Base-by-base conservation (phyloP, 2,329 filamentous ascomycete genomes). In the Aspergillus sp. region DNA sequence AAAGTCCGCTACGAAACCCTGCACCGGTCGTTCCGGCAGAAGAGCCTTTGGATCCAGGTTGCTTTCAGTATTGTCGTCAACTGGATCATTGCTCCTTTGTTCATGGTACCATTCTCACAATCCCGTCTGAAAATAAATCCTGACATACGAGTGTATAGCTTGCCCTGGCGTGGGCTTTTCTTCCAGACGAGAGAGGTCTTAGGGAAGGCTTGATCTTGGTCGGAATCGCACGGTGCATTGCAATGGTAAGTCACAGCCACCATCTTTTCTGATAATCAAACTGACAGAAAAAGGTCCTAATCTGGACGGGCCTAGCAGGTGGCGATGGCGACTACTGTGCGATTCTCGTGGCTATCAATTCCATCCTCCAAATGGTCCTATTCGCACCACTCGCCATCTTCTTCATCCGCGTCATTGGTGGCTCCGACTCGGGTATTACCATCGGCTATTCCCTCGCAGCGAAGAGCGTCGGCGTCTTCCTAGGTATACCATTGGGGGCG, bases 251-350 rank as follows among this genome's bases (percentile, higher is more conserved):
- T 20, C 2, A 11, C n/a, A 5, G 75, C 20, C 2, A n/a, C 15
- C 5, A 24, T 42, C 20, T 3, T 8, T 33, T 12, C 27, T 42
- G 4, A 15, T 33, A 4, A 40, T 17, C 9, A 45, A 33, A 9
- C 53, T 64, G 34, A 62, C 52, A 17, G 19, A 4, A 30, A 4
- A 46, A 82, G 79, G 80, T 86, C 2, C 75, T 90, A 5, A 89
- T 96, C 59, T 96, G 90, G 91, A 95, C 86, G 0, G 85, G 84
- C 4, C 78, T 91, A 0, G 90, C 91, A 0, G 87, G 86, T 1
- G 92, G 92, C 5, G 89, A 96, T 63, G 77, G 74, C 5, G 88
- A 96, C 64, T 96, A 96, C 73, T 96, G 91, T 71, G 91, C 91
- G 13, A 88, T 91, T 51, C 82, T 91, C 1, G 89, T 91, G 0